A percentile compares a stretch with the other conserved stretches of the same genome.
Conservation (phyloP, 129 eudicot genomes). For the Centaurea solstitialis region DNA sequence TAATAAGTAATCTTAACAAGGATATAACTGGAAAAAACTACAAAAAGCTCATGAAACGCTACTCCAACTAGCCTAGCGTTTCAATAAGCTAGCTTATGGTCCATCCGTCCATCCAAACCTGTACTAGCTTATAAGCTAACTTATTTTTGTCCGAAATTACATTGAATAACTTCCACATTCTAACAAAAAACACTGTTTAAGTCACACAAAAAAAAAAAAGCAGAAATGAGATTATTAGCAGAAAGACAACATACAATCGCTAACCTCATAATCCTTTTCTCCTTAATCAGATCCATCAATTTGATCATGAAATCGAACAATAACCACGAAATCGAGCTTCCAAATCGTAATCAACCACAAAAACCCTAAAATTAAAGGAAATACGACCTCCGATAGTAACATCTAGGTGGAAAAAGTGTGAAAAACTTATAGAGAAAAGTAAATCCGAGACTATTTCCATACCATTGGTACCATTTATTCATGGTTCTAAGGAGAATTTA, state of each 20-base stretch:
- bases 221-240: neutral
- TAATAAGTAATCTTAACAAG: too few relatives aligned
- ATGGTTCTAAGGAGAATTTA: constrained; percentile 20
- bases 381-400: neutral
- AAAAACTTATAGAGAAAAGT: neutral
- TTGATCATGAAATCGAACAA: constrained; percentile 8
- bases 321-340: constrained; percentile 27
- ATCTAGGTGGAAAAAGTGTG: neutral
- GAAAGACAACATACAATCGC: neutral
- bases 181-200: neutral
- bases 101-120: too few relatives aligned
- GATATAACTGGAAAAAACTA: too few relatives aligned
- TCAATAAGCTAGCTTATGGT: too few relatives aligned
- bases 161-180: too few relatives aligned
- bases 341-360: constrained; percentile 14
- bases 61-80: too few relatives aligned
- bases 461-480: constrained; percentile 25
- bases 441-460: constrained; percentile 27
- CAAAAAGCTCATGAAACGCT: too few relatives aligned
- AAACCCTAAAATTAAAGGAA: neutral
- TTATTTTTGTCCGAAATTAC: too few relatives aligned
- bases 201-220: neutral
- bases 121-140: too few relatives aligned
- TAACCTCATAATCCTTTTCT: neutral
- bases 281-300: constrained; percentile 10